Evolutionary conservation across 495 filamentous ascomycete species (phyloP).

Genomic region (Podospora pseudopauciseta): DNA sequence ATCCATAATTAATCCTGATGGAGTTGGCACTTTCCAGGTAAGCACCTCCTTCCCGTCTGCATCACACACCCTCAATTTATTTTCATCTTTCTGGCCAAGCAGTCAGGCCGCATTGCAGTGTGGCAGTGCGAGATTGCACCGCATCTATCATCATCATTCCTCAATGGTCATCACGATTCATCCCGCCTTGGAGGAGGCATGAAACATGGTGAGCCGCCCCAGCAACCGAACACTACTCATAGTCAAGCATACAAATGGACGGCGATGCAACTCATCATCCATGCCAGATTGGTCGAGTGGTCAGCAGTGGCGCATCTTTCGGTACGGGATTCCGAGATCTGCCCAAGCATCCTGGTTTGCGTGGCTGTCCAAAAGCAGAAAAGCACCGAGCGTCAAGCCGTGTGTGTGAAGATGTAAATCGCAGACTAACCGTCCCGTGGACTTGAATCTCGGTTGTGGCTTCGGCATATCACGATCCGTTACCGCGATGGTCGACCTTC

Average conservation of each 20-base stretch:
- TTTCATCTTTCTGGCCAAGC: background rate
- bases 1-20: background rate
- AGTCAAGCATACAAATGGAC: background rate
- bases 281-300: background rate
- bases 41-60: background rate
- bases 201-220: background rate
- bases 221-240: background rate
- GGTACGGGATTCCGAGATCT: background rate
- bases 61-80: background rate
- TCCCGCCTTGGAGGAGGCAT: background rate
- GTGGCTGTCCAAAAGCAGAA: background rate
- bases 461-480: background rate
- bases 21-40: background rate
- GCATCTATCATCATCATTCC: background rate
- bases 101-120: background rate
- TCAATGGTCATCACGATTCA: background rate
- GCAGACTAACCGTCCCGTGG: background rate
- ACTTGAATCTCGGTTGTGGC: background rate
- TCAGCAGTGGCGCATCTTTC: background rate
- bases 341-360: background rate
- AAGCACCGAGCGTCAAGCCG: background rate
- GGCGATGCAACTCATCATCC: background rate
- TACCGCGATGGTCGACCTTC: background rate
- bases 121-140: background rate
- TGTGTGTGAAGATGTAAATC: background rate